Base-by-base conservation (phyloP, 352 stramenopile species). In the Globisporangium mamillatum region DNA sequence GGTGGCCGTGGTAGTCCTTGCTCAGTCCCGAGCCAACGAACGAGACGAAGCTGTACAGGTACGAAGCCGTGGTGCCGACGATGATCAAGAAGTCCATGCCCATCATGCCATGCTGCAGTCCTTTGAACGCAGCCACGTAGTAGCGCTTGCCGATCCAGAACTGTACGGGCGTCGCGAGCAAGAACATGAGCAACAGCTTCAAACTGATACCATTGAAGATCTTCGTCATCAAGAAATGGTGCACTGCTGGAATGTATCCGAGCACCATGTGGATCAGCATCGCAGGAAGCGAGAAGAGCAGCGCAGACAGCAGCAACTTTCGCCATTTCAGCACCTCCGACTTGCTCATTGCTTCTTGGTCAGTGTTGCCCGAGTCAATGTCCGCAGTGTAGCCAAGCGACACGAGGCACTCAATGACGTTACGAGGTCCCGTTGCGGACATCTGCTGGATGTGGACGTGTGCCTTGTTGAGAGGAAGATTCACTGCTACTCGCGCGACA, bases 31-130 rank as follows among this genome's bases (percentile, higher is more conserved):
- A 90, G 12, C 84, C 78, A 29, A 97, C 73, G 27, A 96, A 80
- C 50, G 88, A 91, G 53, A 92, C 72, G 41, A 95, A 82, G 52
- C 87, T 94, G 70, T 96, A 97, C 12, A 90, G 73, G 67, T 97
- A 97, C 63, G 89, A 94, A 55, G 89, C 85, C n/a, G 83, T 86
- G 0, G 89, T 95, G 64, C 89, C 89, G 8, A 88, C 76, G 44
- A 94, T 87, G 34, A 97, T 88, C 34, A 97, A 66, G 63, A 96
- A 96, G 62, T 94, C 88, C 89, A 96, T 97, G n/a, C 89, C 89
- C 79, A 95, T 92, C 61, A 92, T 89, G 1, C 89, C 84, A 60
- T 95, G 89, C 70, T 91, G 79, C 14, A 95, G 44, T 12, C 88
- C 87, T 60, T 94, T 93, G 72, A 80, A 95, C 4, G 89, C 87